Evolutionary conservation across 768 basidiomycete genomes (phyloP), one percentile per base, ranked within the genome.

Genomic region (Gymnopilus junonius): DNA sequence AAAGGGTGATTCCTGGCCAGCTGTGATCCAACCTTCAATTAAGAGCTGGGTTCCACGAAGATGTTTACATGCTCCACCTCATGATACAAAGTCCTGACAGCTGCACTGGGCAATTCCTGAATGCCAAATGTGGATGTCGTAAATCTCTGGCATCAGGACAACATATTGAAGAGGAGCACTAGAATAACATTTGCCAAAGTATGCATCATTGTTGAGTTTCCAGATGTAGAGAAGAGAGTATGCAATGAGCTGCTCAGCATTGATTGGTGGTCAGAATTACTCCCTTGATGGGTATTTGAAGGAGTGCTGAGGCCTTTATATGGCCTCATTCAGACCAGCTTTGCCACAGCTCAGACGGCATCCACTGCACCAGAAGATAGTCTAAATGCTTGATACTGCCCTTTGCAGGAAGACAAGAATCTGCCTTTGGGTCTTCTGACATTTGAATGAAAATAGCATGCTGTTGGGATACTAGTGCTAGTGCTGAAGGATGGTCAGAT

Each of bases 251-350:
- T 48, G 4, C 11, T 29, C 27, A 2, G 27, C 45, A 4, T 10
- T 79, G 78, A 50, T 81, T 81, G 29, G 78, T 80, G 2, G 79
- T 80, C 0, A 75, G 67, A 4, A 79, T 25, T 1, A 81, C 70
- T 1, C 65, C 69, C 0, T 76, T 70, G 10, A 79, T 39, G 0
- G 61, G 29, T 8, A 42, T 23, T 17, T 29, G 5, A 11, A 58
- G 40, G 8, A 42, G 15, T 2, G 34, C 42, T 42, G 39, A 35
- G 1, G 56, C 39, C 45, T 11, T 29, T 2, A 48, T 2, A 11
- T 20, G 20, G 20, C 45, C 45, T 11, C 20, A 48, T 48, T 48
- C 45, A 48, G 45, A 48, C 45, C 45, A 48, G 12, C 45, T 48
- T 20, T 48, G 20, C 45, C 45, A 48, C 10, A 48, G 2, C 2